phyloP scores from a whole-genome alignment of 177 flowering plant genomes.

The Telopea speciosissima region DNA sequence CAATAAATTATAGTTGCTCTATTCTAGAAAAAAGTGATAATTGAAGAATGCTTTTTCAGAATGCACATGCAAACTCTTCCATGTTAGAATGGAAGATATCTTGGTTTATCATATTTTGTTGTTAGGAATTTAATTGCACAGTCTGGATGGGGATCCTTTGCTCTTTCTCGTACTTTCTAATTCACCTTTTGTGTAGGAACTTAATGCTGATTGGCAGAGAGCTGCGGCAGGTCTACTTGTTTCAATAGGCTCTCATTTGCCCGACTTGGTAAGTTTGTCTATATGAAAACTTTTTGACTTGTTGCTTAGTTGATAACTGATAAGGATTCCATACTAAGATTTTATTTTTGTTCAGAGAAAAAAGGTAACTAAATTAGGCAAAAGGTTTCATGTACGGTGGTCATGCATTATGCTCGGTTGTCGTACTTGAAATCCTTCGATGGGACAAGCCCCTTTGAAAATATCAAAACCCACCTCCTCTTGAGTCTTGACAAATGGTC shows the following conservation, averaged over 20 bases:
- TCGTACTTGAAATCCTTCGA: too few relatives aligned
- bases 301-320: not conserved
- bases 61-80: not conserved
- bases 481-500: too few relatives aligned
- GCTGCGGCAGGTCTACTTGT: conserved; percentile 84
- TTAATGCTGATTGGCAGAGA: conserved; percentile 86
- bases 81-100: not conserved
- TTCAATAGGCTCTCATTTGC: conserved; percentile 81
- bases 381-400: too few relatives aligned
- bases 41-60: not conserved
- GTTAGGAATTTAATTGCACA: not conserved
- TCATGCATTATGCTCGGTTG: too few relatives aligned
- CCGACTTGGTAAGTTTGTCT: conserved; percentile 68
- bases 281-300: not conserved
- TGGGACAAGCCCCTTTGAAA: too few relatives aligned
- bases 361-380: too few relatives aligned
- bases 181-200: conserved; percentile 40
- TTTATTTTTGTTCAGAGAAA: too few relatives aligned
- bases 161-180: not conserved
- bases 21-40: not conserved
- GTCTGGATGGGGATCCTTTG: not conserved
- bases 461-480: too few relatives aligned
- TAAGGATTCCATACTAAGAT: too few relatives aligned
- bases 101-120: not conserved
- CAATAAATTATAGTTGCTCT: too few relatives aligned